These are phyloP conservation scores for Hirschioporus abietinus DNA, from an alignment of 768 basidiomycete genomes.

Conservation along the genomic window DNA sequence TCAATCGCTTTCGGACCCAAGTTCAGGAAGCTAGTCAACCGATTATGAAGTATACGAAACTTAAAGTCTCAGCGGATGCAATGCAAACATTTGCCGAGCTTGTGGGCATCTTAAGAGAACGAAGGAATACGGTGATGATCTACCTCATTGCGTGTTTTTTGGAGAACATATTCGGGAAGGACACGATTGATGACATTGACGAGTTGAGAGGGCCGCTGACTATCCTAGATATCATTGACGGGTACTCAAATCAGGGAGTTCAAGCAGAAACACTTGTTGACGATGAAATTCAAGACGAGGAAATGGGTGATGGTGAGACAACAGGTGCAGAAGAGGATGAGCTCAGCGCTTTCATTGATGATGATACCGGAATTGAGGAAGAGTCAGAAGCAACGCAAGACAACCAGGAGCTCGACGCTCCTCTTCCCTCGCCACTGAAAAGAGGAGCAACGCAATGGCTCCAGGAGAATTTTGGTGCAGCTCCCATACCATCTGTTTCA, in stretches of 20 bases:
- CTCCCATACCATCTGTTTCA: conserved; percentile 18
- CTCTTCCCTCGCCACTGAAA: conserved; percentile 19
- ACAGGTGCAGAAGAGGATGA: conserved; percentile 23
- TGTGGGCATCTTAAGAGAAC: conserved; percentile 54
- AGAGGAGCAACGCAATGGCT: conserved; percentile 28
- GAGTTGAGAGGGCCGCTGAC: conserved; percentile 50
- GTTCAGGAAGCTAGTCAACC: conserved; percentile 78
- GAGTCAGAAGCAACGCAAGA: conserved; percentile 16
- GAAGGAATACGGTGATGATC: conserved; percentile 65
- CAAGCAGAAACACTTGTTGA: conserved; percentile 17
- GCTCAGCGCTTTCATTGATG: conserved; percentile 20
- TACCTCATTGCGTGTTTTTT: conserved; percentile 88
- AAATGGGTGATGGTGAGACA: conserved; percentile 21
- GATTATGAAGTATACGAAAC: conserved; percentile 60
- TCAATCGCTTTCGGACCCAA: conserved; percentile 71
- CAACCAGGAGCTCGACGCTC: conserved; percentile 17
- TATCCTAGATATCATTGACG: conserved; percentile 67
- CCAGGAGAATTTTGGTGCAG: conserved; percentile 26
- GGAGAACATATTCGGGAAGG: conserved; percentile 79
- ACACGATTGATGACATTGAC: conserved; percentile 74
- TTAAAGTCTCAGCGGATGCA: conserved; percentile 57
- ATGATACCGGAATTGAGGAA: conserved; percentile 23
- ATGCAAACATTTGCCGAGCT: conserved; percentile 67
- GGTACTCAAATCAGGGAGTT: conserved; percentile 29
- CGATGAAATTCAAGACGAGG: conserved; percentile 17